These are phyloP conservation scores for Kwoniella europaea DNA, from an alignment of 768 basidiomycete species.

Conservation along the genomic window DNA sequence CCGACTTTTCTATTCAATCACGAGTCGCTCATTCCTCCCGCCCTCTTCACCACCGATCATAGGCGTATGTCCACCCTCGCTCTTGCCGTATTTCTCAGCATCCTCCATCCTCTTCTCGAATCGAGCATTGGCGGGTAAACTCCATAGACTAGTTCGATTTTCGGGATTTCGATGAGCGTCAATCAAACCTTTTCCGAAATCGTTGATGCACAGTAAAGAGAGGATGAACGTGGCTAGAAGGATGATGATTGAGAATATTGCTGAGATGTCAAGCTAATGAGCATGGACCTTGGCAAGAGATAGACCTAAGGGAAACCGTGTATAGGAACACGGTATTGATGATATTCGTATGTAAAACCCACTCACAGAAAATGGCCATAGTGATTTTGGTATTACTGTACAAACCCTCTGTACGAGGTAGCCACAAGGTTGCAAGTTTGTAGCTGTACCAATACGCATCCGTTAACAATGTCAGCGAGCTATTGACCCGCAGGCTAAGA, in stretches of 20 bases:
- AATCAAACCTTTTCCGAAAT: slow-evolving; percentile 45
- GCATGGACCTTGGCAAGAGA: no score
- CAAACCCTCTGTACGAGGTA: slow-evolving; percentile 33
- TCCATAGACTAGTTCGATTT: slow-evolving; percentile 21
- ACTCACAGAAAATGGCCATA: slow-evolving; percentile 46
- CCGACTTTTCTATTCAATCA: slow-evolving; percentile 8
- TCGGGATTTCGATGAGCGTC: slow-evolving; percentile 40
- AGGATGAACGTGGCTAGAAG: slow-evolving; percentile 41
- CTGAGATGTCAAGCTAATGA: slow-evolving; percentile 6
- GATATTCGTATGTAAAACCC: neutral
- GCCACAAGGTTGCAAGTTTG: slow-evolving; percentile 48
- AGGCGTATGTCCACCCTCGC: slow-evolving; percentile 8
- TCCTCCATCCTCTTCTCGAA: slow-evolving; percentile 21
- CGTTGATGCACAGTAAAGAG: slow-evolving; percentile 40
- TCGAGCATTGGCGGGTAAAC: slow-evolving; percentile 21
- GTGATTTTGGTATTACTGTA: slow-evolving; percentile 47
- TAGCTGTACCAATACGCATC: slow-evolving; percentile 12
- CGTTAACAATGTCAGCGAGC: no score
- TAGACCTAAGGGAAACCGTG: no score
- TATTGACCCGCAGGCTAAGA: no score
- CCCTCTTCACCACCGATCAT: slow-evolving; percentile 2
- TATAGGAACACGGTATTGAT: no score
- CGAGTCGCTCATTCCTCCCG: slow-evolving; percentile 9
- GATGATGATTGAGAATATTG: slow-evolving; percentile 45
- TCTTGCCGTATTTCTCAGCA: neutral